Conservation (phyloP, 768 basidiomycete genomes). For the Tulasnella sp. region DNA sequence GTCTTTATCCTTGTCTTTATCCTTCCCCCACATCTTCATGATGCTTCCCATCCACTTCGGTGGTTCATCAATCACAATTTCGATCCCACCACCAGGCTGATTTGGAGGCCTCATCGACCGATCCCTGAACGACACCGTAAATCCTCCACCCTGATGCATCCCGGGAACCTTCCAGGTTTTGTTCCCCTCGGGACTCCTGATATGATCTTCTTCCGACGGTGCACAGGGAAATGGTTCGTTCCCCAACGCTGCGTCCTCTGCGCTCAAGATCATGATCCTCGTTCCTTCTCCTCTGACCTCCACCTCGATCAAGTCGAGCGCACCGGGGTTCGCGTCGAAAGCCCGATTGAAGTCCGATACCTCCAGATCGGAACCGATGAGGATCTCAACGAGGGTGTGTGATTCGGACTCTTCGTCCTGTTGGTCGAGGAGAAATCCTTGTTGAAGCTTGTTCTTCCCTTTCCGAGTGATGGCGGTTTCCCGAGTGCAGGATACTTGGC, state of each 20-base stretch:
- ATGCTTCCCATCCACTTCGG: constrained; percentile 4
- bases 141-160: background rate
- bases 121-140: background rate
- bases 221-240: background rate
- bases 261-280: constrained; percentile 1
- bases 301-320: constrained; percentile 10
- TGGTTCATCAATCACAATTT: constrained; percentile 1
- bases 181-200: background rate
- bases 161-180: background rate
- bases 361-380: constrained; percentile 10
- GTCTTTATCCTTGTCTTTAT: background rate
- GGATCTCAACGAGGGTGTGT: constrained; percentile 5
- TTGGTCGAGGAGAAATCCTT: background rate
- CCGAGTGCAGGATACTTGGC: constrained; percentile 6
- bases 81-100: background rate
- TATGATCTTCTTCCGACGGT: background rate
- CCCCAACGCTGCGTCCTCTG: background rate
- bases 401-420: background rate
- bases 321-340: background rate
- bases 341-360: background rate
- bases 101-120: background rate
- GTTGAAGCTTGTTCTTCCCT: background rate
- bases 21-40: constrained; percentile 4
- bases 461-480: constrained; percentile 5
- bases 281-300: background rate